Evolutionary conservation across 208 protist species (phyloP), one percentile per base, ranked within the genome.

Genomic region (Novymonas esmeraldas): DNA sequence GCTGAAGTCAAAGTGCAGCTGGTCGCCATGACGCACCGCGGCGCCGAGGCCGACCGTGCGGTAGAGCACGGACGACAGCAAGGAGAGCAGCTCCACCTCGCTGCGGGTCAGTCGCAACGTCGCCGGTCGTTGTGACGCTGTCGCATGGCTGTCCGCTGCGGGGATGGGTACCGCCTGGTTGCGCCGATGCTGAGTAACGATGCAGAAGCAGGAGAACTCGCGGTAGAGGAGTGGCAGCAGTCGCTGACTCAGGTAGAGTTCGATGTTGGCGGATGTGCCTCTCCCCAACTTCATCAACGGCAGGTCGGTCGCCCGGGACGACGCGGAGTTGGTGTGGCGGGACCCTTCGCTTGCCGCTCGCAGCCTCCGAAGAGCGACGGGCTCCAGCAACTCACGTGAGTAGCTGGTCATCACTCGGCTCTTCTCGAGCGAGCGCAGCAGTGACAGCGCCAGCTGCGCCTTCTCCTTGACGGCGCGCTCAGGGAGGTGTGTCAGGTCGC

Each of bases 361-460:
- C n/a, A n/a, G n/a, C n/a, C 39, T 22, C 41, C 38, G 38, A 31
- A 39, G 11, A 20, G 57, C 10, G 36, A 38, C 41, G 18, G 57
- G 57, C 6, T 10, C 28, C 57, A 63, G 41, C 38, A 51, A 18
- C 16, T 63, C 57, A 33, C 57, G 57, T 20, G 16, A 49, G 36
- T 48, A n/a, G 13, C 42, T 31, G n/a, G 36, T 50, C 29, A 48
- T 31, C 20, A 31, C 36, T 36, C 41, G 24, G 24, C 22, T 36
- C 16, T 3, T 11, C 9, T 63, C 44, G 42, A 64, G 6, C 13
- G 39, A 34, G 11, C 33, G 29, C 42, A 64, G 46, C 9, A 64
- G 59, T 14, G 59, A 24, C 7, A 64, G 29, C 29, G 59, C 59
- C 13, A 64, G 44, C 29, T 64, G 59, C 22, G 59, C 59, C 45